These are phyloP conservation scores for Dendrocalamus sinicus DNA, from an alignment of 176 grass and related monocot genomes.

Conservation along the genomic window DNA sequence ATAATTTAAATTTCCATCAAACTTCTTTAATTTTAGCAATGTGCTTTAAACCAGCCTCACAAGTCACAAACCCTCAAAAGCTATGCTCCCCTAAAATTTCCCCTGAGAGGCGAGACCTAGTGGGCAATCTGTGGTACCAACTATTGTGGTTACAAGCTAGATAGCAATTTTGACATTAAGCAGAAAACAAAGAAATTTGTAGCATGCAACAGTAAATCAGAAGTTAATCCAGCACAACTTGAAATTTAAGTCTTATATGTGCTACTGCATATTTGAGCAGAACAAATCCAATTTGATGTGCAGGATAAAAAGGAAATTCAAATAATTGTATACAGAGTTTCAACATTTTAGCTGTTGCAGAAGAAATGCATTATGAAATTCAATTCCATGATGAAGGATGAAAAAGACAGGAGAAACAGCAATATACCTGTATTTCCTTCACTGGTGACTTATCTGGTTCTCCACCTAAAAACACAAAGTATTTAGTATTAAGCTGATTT, in stretches of 20 bases:
- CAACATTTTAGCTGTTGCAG: constrained; percentile 11
- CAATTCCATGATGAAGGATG: constrained; percentile 21
- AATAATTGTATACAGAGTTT: constrained; percentile 8
- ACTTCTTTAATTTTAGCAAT: constrained; percentile 8
- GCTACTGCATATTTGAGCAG: constrained; percentile 8
- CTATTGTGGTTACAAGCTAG: not conserved
- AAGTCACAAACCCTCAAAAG: not conserved
- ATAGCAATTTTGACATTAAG: not conserved
- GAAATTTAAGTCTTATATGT: constrained; percentile 1
- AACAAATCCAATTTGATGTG: constrained; percentile 5
- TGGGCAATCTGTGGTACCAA: not conserved
- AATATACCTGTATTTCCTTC: constrained; percentile 49
- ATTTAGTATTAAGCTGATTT: constrained; percentile 16
- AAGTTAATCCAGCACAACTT: constrained; percentile 8
- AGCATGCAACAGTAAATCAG: not conserved
- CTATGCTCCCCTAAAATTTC: not conserved
- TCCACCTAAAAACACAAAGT: constrained; percentile 37
- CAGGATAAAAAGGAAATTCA: not conserved
- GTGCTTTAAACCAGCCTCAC: constrained; percentile 14
- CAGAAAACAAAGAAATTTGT: not conserved
- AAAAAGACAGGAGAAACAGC: constrained; percentile 4
- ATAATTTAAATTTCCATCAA: constrained; percentile 15
- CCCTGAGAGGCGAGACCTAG: not conserved
- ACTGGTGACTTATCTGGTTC: constrained; percentile 23
- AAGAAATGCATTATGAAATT: constrained; percentile 2